Percentiles rank a stretch among this genome's conserved stretches.
Conservation (phyloP, 176 grass and related monocot genomes). For the Neostapfia colusana region DNA sequence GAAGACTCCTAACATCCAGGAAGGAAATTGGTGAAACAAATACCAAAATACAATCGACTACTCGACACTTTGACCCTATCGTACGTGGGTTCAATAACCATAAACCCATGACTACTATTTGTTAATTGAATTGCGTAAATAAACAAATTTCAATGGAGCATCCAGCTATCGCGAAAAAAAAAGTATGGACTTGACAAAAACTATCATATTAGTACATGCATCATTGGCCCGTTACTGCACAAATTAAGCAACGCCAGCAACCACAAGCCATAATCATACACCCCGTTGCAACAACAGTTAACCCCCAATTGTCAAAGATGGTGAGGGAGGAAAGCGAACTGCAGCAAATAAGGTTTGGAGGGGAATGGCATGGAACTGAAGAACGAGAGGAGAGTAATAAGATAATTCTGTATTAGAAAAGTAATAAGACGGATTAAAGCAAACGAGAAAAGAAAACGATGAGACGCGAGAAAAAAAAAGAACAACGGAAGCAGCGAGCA, state of each 20-base stretch:
- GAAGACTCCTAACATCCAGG: no score
- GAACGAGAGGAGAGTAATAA: no score
- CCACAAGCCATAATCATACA: slow-evolving; percentile 40
- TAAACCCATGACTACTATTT: no score
- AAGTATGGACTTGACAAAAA: neutral
- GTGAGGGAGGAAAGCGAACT: neutral
- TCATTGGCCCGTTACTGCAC: neutral
- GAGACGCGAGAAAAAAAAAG: neutral
- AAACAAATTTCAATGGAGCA: no score
- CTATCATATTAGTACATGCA: neutral
- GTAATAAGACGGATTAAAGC: neutral
- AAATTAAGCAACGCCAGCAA: slow-evolving; percentile 22
- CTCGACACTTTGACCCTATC: no score
- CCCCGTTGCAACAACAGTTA: slow-evolving; percentile 11
- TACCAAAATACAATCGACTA: no score
- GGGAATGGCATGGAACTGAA: neutral
- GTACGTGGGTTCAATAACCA: no score
- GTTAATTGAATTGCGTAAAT: no score
- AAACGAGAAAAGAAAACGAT: neutral
- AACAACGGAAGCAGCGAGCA: neutral
- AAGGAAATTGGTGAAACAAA: no score
- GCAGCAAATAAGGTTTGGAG: neutral
- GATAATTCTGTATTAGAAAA: no score
- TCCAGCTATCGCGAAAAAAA: neutral
- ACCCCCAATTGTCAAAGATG: neutral